phyloP scores from a whole-genome alignment of 2,329 filamentous ascomycete species.

The Botrytis hyacinthi region DNA sequence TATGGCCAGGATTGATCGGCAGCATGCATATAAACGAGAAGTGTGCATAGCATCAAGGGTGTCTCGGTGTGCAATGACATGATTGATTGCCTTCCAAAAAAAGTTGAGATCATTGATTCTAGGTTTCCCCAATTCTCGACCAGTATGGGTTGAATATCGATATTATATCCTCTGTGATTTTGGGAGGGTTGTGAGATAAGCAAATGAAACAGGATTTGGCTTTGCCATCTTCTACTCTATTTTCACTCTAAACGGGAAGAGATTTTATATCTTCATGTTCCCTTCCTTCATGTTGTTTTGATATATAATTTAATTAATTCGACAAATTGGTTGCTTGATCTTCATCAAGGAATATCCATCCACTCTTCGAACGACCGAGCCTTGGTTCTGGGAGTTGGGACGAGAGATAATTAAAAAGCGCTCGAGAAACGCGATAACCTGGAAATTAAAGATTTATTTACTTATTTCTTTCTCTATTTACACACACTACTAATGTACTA shows the following conservation, averaged over 20 bases:
- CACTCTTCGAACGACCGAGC: background rate
- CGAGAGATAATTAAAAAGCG: background rate
- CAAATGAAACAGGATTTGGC: background rate
- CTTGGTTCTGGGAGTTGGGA: slow-evolving; percentile 3
- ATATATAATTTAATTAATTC: slow-evolving; percentile 6
- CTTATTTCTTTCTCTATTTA: background rate
- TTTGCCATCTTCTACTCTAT: background rate
- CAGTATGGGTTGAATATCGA: background rate
- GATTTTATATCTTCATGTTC: background rate
- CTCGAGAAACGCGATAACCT: slow-evolving; percentile 12
- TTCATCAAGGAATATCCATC: slow-evolving; percentile 16
- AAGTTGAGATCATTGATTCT: slow-evolving; percentile 10
- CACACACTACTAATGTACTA: background rate
- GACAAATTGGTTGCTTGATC: slow-evolving; percentile 2
- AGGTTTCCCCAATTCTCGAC: slow-evolving; percentile 8
- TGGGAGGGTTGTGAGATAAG: background rate
- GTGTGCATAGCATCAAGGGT: slow-evolving; percentile 8
- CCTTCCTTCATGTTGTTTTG: background rate
- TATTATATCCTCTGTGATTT: background rate
- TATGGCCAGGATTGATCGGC: slow-evolving; percentile 14
- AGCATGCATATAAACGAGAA: slow-evolving; percentile 19
- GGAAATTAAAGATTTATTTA: slow-evolving; percentile 6
- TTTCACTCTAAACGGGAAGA: background rate
- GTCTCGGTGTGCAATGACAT: background rate
- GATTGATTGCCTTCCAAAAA: slow-evolving; percentile 12